Base-by-base conservation (phyloP, 768 basidiomycete genomes). In the Calocybe cyanea region DNA sequence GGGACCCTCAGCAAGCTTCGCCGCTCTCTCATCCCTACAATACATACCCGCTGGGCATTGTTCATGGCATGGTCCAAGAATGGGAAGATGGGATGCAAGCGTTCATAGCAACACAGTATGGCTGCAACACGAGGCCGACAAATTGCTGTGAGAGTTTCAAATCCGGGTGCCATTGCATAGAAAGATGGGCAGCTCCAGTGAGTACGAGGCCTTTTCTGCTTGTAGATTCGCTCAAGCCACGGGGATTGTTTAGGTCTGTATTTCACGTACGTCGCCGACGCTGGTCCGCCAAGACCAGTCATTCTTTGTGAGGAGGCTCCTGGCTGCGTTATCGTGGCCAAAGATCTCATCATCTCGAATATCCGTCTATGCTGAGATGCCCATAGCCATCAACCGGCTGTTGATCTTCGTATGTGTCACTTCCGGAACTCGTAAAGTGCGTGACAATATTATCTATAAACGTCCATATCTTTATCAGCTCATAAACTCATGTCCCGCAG, bases 381-480 rank as follows among this genome's bases (percentile, higher is more conserved):
- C 56, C 32, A 51, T 70, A 39, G 50, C 53, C 6, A 62, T 78
- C 18, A 57, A 61, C n/a, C 54, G 56, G 37, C 38, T 78, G 17
- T 55, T 53, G 24, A 45, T 72, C 11, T 48, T 67, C 23, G 76
- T 69, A 4, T 80, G 76, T 75, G 63, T 66, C 20, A 61, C 63
- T 9, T 7, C 41, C 17, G 57, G 57, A 28, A 42, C 18, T 19
- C 46, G 50, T 5, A 56, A 54, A 45, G 57, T 58, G 14, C n/a
- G n/a, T n/a, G n/a, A n/a, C 3, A 47, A 38, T 6, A 20, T 13
- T 19, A 5, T 14, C 30, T 40, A 34, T 37, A 5, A 28, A 28
- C 25, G 25, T 28, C 11, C n/a, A 11, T 28, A 5, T 11, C 25
- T 11, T 6, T 11, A 28, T 28, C 25, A 38, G 13, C 17, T 43